Percentiles rank a stretch among this genome's conserved stretches.
phyloP scores from a whole-genome alignment of 148 eudicot genomes.

The Cornus suecica region DNA sequence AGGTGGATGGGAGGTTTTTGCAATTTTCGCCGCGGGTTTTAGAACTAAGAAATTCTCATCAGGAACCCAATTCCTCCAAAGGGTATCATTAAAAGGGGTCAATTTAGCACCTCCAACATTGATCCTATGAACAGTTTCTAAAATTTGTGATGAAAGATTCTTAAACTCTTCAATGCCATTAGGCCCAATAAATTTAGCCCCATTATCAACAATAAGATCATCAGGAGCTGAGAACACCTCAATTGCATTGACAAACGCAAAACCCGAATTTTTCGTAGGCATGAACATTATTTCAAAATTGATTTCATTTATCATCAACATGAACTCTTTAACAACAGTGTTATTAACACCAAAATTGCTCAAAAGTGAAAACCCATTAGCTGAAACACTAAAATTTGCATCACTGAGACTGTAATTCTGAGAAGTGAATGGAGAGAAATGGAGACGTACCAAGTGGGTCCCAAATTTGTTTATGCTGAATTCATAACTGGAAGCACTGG shows the following conservation, averaged over 20 bases:
- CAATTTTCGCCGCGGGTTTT: slow-evolving; percentile 68
- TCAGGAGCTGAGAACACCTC: slow-evolving; percentile 85
- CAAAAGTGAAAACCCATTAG: slow-evolving; percentile 59
- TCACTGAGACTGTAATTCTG: slow-evolving; percentile 41
- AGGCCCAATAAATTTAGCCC: slow-evolving; percentile 37
- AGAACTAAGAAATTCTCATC: slow-evolving; percentile 66
- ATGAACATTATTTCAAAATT: slow-evolving; percentile 49
- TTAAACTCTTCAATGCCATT: slow-evolving; percentile 46
- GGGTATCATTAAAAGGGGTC: slow-evolving; percentile 91
- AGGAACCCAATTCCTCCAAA: slow-evolving; percentile 95
- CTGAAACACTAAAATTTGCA: slow-evolving; percentile 63
- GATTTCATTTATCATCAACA: slow-evolving; percentile 38
- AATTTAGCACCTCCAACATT: slow-evolving; percentile 82
- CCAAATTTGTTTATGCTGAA: slow-evolving; percentile 52
- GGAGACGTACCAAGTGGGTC: slow-evolving; percentile 72
- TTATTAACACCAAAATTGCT: slow-evolving; percentile 32
- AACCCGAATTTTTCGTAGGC: slow-evolving; percentile 34
- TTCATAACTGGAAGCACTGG: slow-evolving; percentile 42
- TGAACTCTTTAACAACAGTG: slow-evolving; percentile 56
- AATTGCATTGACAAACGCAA: slow-evolving; percentile 77
- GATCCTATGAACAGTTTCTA: slow-evolving; percentile 77
- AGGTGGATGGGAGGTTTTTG: slow-evolving; percentile 34
- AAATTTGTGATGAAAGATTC: slow-evolving; percentile 43
- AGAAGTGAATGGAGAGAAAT: slow-evolving; percentile 65
- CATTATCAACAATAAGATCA: slow-evolving; percentile 54